phyloP scores from a whole-genome alignment of 352 stramenopile genomes.

The Pythium vanterpoolii region DNA sequence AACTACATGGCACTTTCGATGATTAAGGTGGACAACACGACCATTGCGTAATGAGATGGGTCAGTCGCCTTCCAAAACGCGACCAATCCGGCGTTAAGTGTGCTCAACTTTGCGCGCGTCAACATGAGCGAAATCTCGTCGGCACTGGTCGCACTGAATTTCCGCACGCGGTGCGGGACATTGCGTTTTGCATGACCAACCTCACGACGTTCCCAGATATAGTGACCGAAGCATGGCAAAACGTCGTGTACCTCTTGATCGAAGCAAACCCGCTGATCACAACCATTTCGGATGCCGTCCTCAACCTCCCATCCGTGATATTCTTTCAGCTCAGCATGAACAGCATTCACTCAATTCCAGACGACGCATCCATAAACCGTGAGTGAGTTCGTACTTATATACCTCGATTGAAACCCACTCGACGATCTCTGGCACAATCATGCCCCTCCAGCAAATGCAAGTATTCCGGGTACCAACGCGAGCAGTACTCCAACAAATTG shows the following conservation, averaged over 20 bases:
- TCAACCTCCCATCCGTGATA: background rate
- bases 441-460: background rate
- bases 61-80: background rate
- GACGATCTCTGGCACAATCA: background rate
- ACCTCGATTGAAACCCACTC: background rate
- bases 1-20: background rate
- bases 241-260: background rate
- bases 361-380: background rate
- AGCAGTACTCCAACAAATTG: background rate
- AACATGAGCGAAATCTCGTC: slow-evolving; percentile 10
- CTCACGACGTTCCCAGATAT: slow-evolving; percentile 3
- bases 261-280: background rate
- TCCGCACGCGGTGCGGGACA: background rate
- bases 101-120: background rate
- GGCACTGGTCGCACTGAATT: background rate
- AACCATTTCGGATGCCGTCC: background rate
- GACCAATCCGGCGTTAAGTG: background rate
- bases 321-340: background rate
- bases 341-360: background rate
- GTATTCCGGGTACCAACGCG: background rate
- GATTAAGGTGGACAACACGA: slow-evolving; percentile 26
- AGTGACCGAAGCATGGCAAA: background rate
- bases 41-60: slow-evolving; percentile 7
- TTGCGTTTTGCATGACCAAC: slow-evolving; percentile 9
- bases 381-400: background rate